A percentile compares a stretch with the other conserved stretches of the same genome.
Evolutionary conservation across 1,284 basidiomycete genomes (phyloP).

Genomic region (Veloporphyrellus conicus): DNA sequence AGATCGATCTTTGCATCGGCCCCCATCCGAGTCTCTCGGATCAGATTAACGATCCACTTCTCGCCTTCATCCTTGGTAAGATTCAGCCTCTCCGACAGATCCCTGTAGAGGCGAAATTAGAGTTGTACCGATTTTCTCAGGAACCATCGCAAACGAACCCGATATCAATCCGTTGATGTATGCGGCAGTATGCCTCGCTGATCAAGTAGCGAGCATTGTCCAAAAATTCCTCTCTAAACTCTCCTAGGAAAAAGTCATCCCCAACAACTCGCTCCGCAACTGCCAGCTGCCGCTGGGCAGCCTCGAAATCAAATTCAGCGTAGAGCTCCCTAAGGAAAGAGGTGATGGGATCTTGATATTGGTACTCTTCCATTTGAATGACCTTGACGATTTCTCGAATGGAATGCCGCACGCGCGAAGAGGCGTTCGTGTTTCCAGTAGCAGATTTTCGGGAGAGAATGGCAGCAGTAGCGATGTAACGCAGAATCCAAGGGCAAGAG

Average conservation of each 20-base stretch:
- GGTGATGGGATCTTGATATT: slow-evolving; percentile 92
- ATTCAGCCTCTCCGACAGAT: slow-evolving; percentile 90
- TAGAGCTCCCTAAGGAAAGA: slow-evolving; percentile 92
- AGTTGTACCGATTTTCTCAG: background rate
- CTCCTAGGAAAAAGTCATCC: slow-evolving; percentile 91
- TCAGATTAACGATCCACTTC: slow-evolving; percentile 99
- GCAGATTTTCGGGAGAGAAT: slow-evolving; percentile 83
- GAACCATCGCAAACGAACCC: slow-evolving; percentile 48
- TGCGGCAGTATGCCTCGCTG: slow-evolving; percentile 95
- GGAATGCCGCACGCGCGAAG: slow-evolving; percentile 74
- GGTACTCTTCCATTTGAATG: slow-evolving; percentile 90
- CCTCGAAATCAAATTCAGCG: slow-evolving; percentile 87
- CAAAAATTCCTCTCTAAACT: slow-evolving; percentile 89
- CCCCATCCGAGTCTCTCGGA: slow-evolving; percentile 93
- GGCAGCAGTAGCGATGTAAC: slow-evolving; percentile 91
- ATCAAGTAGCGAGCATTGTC: slow-evolving; percentile 95
- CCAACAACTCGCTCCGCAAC: slow-evolving; percentile 81
- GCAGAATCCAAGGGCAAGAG: slow-evolving; percentile 89
- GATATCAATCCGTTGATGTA: slow-evolving; percentile 96
- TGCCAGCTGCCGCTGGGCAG: slow-evolving; percentile 79
- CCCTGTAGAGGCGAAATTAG: slow-evolving; percentile 42
- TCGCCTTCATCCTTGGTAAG: slow-evolving; percentile 91
- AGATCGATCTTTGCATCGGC: slow-evolving; percentile 96
- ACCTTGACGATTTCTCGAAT: slow-evolving; percentile 87
- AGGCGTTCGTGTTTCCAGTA: slow-evolving; percentile 47